A percentile compares a stretch with the other conserved stretches of the same genome.
Evolutionary conservation across 441 rosid genomes (phyloP).

Genomic region (Biscutella laevigata): DNA sequence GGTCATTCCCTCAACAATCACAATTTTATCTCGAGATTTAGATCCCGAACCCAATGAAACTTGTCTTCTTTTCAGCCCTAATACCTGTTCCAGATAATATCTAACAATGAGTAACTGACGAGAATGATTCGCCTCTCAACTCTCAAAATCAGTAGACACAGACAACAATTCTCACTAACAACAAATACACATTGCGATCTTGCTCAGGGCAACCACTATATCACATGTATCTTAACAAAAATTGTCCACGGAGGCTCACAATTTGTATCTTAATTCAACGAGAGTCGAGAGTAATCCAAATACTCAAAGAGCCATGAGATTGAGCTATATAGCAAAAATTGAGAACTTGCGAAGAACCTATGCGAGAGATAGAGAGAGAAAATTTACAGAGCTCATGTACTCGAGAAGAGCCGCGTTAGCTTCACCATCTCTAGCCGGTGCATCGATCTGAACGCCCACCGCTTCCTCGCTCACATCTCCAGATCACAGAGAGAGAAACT

Average conservation of each 20-base stretch:
- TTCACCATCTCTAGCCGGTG: conserved; percentile 85
- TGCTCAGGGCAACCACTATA: not conserved
- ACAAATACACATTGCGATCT: not conserved
- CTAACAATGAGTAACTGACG: not conserved
- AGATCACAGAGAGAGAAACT: conserved; percentile 1
- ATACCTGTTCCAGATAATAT: conserved; percentile 38
- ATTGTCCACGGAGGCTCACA: not conserved
- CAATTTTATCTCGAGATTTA: conserved; percentile 80
- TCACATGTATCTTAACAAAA: not conserved
- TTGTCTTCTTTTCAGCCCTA: conserved; percentile 80
- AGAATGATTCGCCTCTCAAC: not conserved
- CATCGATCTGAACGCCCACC: conserved; percentile 82
- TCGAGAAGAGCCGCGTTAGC: conserved; percentile 87
- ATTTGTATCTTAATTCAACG: too few species aligned
- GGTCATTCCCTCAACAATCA: conserved; percentile 64
- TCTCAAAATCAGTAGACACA: not conserved
- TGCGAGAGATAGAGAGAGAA: not conserved
- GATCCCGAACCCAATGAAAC: conserved; percentile 75
- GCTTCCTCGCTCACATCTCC: conserved; percentile 74
- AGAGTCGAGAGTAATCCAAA: too few species aligned
- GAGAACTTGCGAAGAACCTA: not conserved
- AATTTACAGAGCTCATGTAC: conserved; percentile 69
- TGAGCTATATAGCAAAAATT: not conserved
- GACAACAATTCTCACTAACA: not conserved
- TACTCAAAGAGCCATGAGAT: not conserved